These are phyloP conservation scores for Gentiana dahurica DNA, from an alignment of 257 asterid species.

Conservation along the genomic window DNA sequence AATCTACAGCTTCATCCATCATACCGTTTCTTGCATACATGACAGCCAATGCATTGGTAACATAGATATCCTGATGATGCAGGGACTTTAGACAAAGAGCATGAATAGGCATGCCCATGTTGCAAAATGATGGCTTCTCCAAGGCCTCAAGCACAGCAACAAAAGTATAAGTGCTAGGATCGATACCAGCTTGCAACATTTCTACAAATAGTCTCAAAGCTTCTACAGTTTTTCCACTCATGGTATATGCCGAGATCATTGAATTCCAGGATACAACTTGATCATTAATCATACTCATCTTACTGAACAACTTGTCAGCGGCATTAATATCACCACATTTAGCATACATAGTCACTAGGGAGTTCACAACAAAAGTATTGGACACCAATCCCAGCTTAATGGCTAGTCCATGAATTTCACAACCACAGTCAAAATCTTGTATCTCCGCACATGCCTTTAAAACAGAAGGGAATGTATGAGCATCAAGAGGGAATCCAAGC, in stretches of 20 bases:
- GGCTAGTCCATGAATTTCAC: constrained; percentile 56
- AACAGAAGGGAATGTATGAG: constrained; percentile 42
- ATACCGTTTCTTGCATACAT: constrained; percentile 48
- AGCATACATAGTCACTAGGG: constrained; percentile 49
- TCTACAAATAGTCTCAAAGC: constrained; percentile 37
- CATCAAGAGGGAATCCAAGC: constrained; percentile 36
- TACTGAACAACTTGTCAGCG: constrained; percentile 36
- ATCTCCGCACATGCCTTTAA: constrained; percentile 50
- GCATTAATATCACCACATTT: constrained; percentile 39
- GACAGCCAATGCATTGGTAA: constrained; percentile 58
- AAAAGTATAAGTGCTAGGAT: constrained; percentile 56
- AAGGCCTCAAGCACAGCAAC: constrained; percentile 77
- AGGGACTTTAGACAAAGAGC: constrained; percentile 34
- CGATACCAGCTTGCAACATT: constrained; percentile 31
- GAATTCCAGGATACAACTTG: constrained; percentile 64
- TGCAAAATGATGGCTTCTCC: constrained; percentile 34
- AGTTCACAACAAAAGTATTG: constrained; percentile 42
- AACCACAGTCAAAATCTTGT: constrained; percentile 29
- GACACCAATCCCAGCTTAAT: constrained; percentile 34
- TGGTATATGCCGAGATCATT: constrained; percentile 32
- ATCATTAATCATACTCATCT: constrained; percentile 15
- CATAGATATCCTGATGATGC: constrained; percentile 30
- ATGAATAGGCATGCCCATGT: constrained; percentile 43
- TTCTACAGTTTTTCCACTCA: constrained; percentile 33
- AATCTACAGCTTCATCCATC: constrained; percentile 46